Conservation (phyloP, 2,329 filamentous ascomycete species). For the Claviceps cyperi region DNA sequence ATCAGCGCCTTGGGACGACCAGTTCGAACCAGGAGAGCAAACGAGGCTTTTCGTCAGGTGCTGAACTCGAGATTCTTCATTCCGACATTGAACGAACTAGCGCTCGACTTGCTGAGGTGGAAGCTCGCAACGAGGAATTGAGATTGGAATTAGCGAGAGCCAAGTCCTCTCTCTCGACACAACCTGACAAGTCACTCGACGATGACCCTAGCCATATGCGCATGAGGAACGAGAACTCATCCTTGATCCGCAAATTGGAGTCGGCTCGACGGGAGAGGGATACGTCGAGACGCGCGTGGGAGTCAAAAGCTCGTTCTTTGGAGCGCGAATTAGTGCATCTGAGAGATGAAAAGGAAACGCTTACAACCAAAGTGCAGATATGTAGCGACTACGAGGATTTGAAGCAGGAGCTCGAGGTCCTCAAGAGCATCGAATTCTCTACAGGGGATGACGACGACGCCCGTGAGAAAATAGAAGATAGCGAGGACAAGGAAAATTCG, state of each 20-base stretch:
- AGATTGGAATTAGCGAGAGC: constrained; percentile 81
- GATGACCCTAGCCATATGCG: constrained; percentile 84
- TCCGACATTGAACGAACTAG: constrained; percentile 86
- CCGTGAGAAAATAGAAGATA: constrained; percentile 24
- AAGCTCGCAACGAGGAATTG: constrained; percentile 87
- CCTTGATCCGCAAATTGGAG: constrained; percentile 77
- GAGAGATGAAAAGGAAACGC: constrained; percentile 63
- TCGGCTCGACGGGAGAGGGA: constrained; percentile 73
- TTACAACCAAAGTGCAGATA: constrained; percentile 71
- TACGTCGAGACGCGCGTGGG: constrained; percentile 59
- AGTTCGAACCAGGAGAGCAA: constrained; percentile 45
- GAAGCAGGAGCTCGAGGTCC: constrained; percentile 86
- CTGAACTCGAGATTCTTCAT: constrained; percentile 85
- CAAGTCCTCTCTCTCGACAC: constrained; percentile 50
- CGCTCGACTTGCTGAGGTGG: constrained; percentile 72
- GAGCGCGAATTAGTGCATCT: constrained; percentile 66
- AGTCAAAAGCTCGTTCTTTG: constrained; percentile 59
- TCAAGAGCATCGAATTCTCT: constrained; percentile 96
- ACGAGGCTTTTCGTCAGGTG: constrained; percentile 58
- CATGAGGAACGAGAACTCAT: constrained; percentile 84
- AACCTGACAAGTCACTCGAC: constrained; percentile 51
- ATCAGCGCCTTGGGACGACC: constrained; percentile 67
- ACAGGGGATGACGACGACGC: constrained; percentile 71
- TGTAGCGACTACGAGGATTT: constrained; percentile 94
- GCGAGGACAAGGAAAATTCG: constrained; percentile 49